Base-by-base conservation (phyloP, 176 grass and related monocot species). In the Cocos nucifera region DNA sequence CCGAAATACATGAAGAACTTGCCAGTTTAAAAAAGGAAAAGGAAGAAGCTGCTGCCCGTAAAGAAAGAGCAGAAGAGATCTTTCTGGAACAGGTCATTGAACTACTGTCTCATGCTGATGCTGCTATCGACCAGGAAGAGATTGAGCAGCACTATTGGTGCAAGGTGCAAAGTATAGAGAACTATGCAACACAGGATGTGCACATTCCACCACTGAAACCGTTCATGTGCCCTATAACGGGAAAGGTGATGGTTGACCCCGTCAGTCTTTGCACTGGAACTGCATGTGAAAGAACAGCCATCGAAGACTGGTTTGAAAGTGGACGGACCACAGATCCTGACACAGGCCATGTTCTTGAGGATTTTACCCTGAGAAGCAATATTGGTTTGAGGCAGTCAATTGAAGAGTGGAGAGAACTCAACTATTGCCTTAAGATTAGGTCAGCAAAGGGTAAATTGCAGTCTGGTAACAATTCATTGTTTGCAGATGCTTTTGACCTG, bases 261-360 rank as follows among this genome's bases (percentile, higher is more conserved):
- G 56, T 58, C 22, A 58, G 56, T 22, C 56, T 58, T 58, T 58
- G 56, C 9, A 58, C 19, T 58, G 56, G 56, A 22, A 58, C 56
- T 58, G 23, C 56, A 58, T 58, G 56, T 25, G 56, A 58, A 15
- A 19, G 56, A 58, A 22, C 56, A 26, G 21, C 56, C 56, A 58
- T 58, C 2, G 22, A 58, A 4, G 4, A 4, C 12, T 58, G 56
- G 56, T 8, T 58, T 58, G 56, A 58, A 58, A 22, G 4, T 58
- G 56, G 56, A 58, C 56, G 2, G 8, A 44, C 35, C 35, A 44
- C 35, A 44, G 35, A 44, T 44, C 35, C 35, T 14, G 35, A 44
- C 35, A 44, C 35, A 44, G 35, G 35, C 35, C 35, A 44, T 2
- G 35, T 44, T 44, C 35, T 44, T 44, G 35, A 12, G 2, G 35